Conservation (phyloP, 768 basidiomycete genomes). For the Tylopilus felleus region DNA sequence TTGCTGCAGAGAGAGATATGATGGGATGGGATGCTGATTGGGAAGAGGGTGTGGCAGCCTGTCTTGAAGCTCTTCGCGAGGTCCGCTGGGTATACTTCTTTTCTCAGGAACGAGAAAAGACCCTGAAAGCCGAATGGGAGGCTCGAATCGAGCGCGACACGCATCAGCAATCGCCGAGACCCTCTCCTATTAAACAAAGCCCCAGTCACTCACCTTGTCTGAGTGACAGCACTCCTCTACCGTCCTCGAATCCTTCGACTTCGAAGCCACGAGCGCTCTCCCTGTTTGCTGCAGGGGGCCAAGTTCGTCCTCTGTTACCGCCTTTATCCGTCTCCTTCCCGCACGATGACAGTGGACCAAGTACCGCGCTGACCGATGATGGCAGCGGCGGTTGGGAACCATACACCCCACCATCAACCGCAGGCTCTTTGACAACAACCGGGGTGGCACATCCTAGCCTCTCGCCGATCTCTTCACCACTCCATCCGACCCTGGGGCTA, state of each 20-base stretch:
- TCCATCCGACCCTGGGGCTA: conserved; percentile 23
- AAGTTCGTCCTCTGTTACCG: conserved; percentile 47
- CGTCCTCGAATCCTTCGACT: conserved; percentile 4
- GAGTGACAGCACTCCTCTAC: conserved; percentile 19
- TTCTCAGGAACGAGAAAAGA: conserved; percentile 67
- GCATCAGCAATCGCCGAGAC: conserved; percentile 22
- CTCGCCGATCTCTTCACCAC: conserved; percentile 28
- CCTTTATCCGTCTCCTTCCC: conserved; percentile 39
- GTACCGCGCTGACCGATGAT: conserved; percentile 48
- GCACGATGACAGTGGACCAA: conserved; percentile 52
- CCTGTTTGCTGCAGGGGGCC: conserved; percentile 32
- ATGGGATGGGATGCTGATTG: conserved; percentile 28
- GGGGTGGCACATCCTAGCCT: conserved; percentile 42
- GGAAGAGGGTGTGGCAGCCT: conserved; percentile 41
- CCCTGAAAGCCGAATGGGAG: conserved; percentile 49
- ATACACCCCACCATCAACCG: conserved; percentile 62
- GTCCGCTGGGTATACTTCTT: conserved; percentile 82
- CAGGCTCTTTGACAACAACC: conserved; percentile 44
- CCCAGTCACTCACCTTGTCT: conserved; percentile 29
- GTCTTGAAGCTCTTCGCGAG: conserved; percentile 71
- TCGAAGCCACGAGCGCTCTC: conserved; percentile 24
- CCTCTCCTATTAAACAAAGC: conserved; percentile 23
- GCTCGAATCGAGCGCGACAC: conserved; percentile 32
- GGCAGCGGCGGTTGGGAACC: conserved; percentile 53
- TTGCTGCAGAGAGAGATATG: conserved; percentile 20